phyloP scores from a whole-genome alignment of 805 yeast genomes.

The Tetrapisispora fleetii region DNA sequence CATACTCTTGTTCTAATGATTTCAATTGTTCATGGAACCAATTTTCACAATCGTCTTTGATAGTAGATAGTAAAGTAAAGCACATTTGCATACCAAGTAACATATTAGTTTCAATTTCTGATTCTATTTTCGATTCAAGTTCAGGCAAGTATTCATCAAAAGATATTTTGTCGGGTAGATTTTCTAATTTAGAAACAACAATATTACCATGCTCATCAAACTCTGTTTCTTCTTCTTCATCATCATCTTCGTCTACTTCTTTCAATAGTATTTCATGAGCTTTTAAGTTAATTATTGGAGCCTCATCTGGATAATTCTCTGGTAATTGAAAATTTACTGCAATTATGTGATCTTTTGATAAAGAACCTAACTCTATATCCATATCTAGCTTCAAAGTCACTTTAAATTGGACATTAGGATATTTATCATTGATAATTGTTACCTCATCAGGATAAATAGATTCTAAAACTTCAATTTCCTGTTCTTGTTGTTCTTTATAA shows the following conservation, averaged over 20 bases:
- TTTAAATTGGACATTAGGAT: conserved; percentile 31
- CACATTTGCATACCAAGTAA: conserved; percentile 88
- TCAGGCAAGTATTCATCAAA: conserved; percentile 39
- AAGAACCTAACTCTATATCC: conserved; percentile 13
- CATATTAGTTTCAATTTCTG: conserved; percentile 42
- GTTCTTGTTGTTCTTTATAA: conserved; percentile 70
- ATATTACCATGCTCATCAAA: conserved; percentile 41
- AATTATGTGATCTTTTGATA: conserved; percentile 49
- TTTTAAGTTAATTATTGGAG: conserved; percentile 47
- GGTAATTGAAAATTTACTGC: conserved; percentile 62
- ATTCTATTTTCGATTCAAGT: conserved; percentile 29
- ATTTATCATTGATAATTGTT: conserved; percentile 37
- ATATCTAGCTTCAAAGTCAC: conserved; percentile 60
- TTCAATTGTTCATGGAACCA: conserved; percentile 51
- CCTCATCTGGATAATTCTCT: conserved; percentile 69
- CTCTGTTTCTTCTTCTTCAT: conserved; percentile 28
- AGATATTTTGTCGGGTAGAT: conserved; percentile 48
- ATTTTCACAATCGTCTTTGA: conserved; percentile 75
- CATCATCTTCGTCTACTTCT: conserved; percentile 30
- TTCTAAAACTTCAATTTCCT: conserved; percentile 82
- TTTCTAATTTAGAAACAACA: conserved; percentile 37
- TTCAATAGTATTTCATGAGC: conserved; percentile 24
- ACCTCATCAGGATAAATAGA: conserved; percentile 90
- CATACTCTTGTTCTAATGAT: conserved; percentile 45
- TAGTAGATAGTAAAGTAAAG: conserved; percentile 63